phyloP scores from a whole-genome alignment of 176 grass and related monocot genomes.

The Carex parvula region DNA sequence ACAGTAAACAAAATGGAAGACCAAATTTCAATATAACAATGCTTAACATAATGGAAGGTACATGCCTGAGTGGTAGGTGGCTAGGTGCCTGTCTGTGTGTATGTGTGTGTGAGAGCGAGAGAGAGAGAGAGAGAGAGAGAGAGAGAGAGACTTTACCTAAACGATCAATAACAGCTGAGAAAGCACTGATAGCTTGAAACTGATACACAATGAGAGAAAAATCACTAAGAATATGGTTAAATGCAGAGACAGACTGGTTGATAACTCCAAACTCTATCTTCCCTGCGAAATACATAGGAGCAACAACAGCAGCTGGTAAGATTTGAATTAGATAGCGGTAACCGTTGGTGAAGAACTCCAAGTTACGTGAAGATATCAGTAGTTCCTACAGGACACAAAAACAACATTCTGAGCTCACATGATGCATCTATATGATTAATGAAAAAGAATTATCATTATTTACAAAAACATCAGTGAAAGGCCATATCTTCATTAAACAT shows the following conservation, averaged over 20 bases:
- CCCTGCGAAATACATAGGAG: constrained; percentile 94
- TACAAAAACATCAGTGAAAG: not conserved
- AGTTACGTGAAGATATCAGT: constrained; percentile 82
- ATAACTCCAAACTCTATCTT: constrained; percentile 99
- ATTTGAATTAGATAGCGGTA: constrained; percentile 96
- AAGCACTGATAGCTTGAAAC: constrained; percentile 97
- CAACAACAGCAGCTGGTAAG: constrained; percentile 92
- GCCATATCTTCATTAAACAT: not conserved
- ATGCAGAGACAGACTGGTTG: constrained; percentile 97
- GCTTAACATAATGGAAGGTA: not conserved
- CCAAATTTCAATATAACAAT: not conserved
- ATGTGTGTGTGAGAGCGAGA: not conserved
- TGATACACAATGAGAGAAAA: constrained; percentile 97
- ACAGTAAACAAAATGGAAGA: not conserved
- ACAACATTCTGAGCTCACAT: not conserved
- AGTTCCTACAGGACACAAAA: constrained; percentile 61
- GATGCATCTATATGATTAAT: not conserved
- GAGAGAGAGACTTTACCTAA: constrained; percentile 47
- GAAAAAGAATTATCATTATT: not conserved
- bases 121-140: not conserved
- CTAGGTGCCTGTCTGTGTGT: not conserved
- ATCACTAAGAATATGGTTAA: constrained; percentile 96
- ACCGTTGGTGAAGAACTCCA: constrained; percentile 92
- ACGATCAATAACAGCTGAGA: constrained; percentile 94
- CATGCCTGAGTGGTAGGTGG: not conserved